phyloP scores from a whole-genome alignment of 1,284 basidiomycete genomes.

The Microbotryum intermedium region DNA sequence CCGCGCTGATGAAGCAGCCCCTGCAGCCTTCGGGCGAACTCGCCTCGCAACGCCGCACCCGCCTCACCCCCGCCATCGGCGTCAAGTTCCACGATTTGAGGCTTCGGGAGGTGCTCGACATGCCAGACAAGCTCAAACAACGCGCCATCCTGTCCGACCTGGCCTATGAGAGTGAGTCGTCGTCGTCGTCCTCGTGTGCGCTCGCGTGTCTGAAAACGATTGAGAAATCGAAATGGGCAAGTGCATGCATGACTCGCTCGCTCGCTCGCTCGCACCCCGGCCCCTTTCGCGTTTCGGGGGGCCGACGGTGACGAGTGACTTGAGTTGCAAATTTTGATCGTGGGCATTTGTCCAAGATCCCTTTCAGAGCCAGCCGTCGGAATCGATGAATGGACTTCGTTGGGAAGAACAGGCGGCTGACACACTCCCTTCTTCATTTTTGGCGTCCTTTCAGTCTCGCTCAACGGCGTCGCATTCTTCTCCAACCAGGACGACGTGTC shows the following conservation, averaged over 20 bases:
- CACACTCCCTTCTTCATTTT: neutral
- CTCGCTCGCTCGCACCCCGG: neutral
- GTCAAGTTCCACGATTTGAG: conserved; percentile 15
- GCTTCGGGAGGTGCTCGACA: conserved; percentile 10
- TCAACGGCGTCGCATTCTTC: conserved; percentile 67
- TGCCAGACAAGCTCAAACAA: conserved; percentile 10
- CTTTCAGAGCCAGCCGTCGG: no score
- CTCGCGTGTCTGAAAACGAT: no score
- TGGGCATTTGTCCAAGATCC: no score
- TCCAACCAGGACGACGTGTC: conserved; percentile 48
- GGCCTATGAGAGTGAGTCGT: conserved; percentile 17
- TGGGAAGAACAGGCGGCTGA: no score
- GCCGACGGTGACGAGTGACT: no score
- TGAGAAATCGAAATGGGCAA: rapidly evolving
- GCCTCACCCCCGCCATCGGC: conserved; percentile 19
- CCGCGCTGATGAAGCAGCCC: neutral
- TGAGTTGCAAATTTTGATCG: neutral
- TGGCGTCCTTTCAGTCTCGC: conserved; percentile 45
- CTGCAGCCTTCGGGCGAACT: conserved; percentile 4
- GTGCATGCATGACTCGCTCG: neutral
- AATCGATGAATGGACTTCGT: no score
- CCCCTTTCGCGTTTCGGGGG: neutral
- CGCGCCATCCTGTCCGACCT: conserved; percentile 13
- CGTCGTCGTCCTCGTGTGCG: no score
- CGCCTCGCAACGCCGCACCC: neutral